Evolutionary conservation across 2,329 filamentous ascomycete species (phyloP).

Genomic region (Hypoxylon sp.): DNA sequence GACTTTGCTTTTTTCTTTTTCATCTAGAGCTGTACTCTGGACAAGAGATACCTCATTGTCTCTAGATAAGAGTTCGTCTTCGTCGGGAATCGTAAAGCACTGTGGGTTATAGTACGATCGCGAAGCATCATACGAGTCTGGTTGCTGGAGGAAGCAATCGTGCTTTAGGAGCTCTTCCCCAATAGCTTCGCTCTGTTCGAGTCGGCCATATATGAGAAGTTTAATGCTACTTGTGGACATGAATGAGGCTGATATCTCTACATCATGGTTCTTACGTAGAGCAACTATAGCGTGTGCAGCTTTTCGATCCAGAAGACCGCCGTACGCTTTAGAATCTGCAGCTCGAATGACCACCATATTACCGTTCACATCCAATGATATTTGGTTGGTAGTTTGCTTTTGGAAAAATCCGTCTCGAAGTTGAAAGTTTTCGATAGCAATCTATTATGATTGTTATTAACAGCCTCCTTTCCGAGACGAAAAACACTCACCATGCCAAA

Average conservation of each 20-base stretch:
- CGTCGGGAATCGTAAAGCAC: conserved; percentile 1
- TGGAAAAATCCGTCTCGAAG: neutral
- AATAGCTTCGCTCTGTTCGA: conserved; percentile 11
- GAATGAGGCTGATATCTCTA: conserved; percentile 19
- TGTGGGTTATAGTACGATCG: conserved; percentile 24
- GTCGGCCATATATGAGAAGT: conserved; percentile 15
- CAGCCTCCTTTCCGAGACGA: neutral
- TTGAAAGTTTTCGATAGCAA: conserved; percentile 8
- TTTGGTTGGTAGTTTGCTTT: neutral
- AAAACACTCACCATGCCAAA: conserved; percentile 20
- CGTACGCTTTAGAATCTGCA: conserved; percentile 1
- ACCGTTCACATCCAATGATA: conserved; percentile 9
- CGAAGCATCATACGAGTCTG: conserved; percentile 14
- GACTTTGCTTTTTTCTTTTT: conserved; percentile 11
- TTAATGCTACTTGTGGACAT: conserved; percentile 10
- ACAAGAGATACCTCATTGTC: neutral
- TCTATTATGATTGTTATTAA: conserved; percentile 9
- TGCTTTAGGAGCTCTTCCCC: conserved; percentile 17
- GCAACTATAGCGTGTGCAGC: neutral
- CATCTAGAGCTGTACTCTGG: neutral
- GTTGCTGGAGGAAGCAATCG: conserved; percentile 24
- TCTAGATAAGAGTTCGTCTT: neutral
- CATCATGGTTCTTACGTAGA: neutral
- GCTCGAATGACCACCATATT: conserved; percentile 5
- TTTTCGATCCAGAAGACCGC: conserved; percentile 8